Base-by-base conservation (phyloP, 1,284 basidiomycete species). In the Cutaneotrichosporon sp. region DNA sequence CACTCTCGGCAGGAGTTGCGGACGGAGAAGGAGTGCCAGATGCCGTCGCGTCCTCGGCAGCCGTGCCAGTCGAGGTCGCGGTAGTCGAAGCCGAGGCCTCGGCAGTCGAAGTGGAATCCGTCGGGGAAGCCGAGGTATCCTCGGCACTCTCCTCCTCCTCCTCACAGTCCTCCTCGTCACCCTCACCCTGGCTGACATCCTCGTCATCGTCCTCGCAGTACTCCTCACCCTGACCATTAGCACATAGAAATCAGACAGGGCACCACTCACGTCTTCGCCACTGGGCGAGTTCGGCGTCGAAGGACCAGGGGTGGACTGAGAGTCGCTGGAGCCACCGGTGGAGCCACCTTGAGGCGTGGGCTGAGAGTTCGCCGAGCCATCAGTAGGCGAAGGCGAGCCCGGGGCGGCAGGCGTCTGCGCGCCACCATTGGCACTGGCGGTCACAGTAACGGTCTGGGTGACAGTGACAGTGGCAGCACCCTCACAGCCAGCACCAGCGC, bases 91-190 rank as follows among this genome's bases (percentile, higher is more conserved):
- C n/a, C n/a, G 46, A 38, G 14, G 43, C 34, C 8, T 42, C 42
- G 18, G 34, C 17, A 18, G 23, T 35, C 15, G 49, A 53, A 14
- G 40, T 5, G 35, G 39, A n/a, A n/a, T n/a, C 8, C 15, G 30
- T 14, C 34, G 26, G 8, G 78, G 80, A 9, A 33, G 83, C 80
- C 0, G 88, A 83, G 66, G 97, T 94, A 39, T 86, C 47, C 14
- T 83, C 80, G 0, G 88, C 83, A 66, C 97, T 94, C 40, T 86
- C 53, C 23, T 48, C 46, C 46, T 47, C 46, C 7, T 46, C 45
- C 23, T 30, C 47, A 30, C 46, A 48, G 35, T 48, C 44, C 30
- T 47, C 46, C 8, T 46, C 45, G 21, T 30, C 47, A 8, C 21
- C 47, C 26, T 26, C 14, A 23, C 22, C 23, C 35, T 44, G 34